Conservation (phyloP, 208 protist species). For the Leishmania martiniquensis region DNA sequence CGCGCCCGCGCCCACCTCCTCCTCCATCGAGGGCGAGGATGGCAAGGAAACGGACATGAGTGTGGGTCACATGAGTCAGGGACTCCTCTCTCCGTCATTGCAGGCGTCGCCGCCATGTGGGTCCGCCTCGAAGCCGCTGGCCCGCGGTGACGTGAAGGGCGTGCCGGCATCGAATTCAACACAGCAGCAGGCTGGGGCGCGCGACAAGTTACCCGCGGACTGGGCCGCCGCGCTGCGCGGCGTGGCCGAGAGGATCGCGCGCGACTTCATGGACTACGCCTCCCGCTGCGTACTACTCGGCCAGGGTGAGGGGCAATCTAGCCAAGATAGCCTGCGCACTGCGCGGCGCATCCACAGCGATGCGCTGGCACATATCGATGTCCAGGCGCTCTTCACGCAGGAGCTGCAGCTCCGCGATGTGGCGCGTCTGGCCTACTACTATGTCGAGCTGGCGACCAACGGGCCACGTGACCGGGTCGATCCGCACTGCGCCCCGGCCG, state of each 20-base stretch:
- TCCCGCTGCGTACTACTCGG: slow-evolving; percentile 21
- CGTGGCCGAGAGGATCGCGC: slow-evolving; percentile 56
- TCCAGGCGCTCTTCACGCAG: slow-evolving; percentile 17
- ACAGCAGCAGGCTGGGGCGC: background rate
- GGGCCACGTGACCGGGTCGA: slow-evolving; percentile 27
- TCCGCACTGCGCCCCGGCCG: slow-evolving; percentile 22
- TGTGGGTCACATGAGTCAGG: background rate
- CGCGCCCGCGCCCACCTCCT: background rate
- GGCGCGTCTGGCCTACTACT: slow-evolving; percentile 26
- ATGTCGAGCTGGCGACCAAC: slow-evolving; percentile 32
- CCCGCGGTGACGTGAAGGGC: background rate
- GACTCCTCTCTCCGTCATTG: background rate
- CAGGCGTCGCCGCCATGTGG: background rate
- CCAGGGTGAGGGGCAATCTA: slow-evolving; percentile 25
- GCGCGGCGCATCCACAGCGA: slow-evolving; percentile 10
- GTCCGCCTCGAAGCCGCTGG: background rate
- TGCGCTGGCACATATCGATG: slow-evolving; percentile 11
- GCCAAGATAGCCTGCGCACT: slow-evolving; percentile 29
- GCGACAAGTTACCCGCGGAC: slow-evolving; percentile 33
- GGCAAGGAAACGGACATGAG: background rate
- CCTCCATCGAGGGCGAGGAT: background rate
- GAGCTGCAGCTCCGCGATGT: slow-evolving; percentile 28
- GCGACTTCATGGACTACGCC: slow-evolving; percentile 44
- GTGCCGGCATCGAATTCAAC: background rate
- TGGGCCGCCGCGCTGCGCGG: slow-evolving; percentile 48